phyloP scores from a whole-genome alignment of 2,329 filamentous ascomycete genomes.

The Hymenoscyphus occultus region DNA sequence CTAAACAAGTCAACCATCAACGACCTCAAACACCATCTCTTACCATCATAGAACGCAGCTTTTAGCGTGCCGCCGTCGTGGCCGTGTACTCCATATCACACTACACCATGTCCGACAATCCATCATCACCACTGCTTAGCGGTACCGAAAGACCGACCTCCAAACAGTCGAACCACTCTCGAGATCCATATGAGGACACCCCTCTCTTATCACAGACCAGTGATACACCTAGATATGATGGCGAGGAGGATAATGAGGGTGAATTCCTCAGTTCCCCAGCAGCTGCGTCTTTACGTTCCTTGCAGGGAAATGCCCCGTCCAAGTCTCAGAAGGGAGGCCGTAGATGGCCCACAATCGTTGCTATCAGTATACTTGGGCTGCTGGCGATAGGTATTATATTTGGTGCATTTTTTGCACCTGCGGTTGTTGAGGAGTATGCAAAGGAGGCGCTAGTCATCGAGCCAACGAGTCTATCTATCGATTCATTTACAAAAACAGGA shows the following conservation, averaged over 20 bases:
- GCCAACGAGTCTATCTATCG: conserved; percentile 79
- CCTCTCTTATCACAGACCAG: conserved; percentile 36
- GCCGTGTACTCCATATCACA: conserved; percentile 7
- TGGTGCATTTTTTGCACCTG: conserved; percentile 77
- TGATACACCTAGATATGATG: conserved; percentile 34
- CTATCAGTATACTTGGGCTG: conserved; percentile 63
- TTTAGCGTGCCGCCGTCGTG: conserved; percentile 11
- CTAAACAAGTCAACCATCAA: conserved; percentile 6
- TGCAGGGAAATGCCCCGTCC: conserved; percentile 32
- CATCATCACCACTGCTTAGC: conserved; percentile 31
- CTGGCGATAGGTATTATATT: conserved; percentile 67
- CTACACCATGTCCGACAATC: conserved; percentile 33
- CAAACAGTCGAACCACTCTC: conserved; percentile 26
- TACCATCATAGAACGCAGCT: conserved; percentile 16
- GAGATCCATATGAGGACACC: conserved; percentile 34
- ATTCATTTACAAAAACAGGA: conserved; percentile 76
- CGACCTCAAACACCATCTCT: conserved; percentile 7
- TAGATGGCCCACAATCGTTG: conserved; percentile 76
- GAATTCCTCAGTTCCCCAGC: conserved; percentile 33
- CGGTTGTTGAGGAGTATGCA: conserved; percentile 79
- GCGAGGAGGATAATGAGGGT: conserved; percentile 26
- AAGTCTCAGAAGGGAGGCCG: conserved; percentile 39
- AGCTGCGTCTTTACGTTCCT: conserved; percentile 36
- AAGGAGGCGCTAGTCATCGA: conserved; percentile 79
- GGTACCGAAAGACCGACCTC: conserved; percentile 25